Percentiles rank a stretch among this genome's conserved stretches.
phyloP scores from a whole-genome alignment of 768 basidiomycete species.

The Scleroderma bovista region DNA sequence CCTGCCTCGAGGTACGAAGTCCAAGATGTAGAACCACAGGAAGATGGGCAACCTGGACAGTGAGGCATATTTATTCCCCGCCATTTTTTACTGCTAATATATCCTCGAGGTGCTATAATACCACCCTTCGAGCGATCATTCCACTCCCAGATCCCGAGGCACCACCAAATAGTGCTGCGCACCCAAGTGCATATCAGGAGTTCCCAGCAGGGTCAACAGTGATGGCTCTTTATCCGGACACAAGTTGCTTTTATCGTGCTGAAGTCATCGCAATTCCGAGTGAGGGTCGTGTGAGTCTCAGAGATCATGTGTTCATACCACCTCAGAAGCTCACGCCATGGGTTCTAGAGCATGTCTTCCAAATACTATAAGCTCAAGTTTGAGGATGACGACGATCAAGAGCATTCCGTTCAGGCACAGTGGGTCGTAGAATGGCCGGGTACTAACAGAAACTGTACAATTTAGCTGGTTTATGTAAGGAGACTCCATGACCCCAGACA shows the following conservation, averaged over 20 bases:
- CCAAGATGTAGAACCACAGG: slow-evolving; percentile 79
- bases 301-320: neutral
- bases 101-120: slow-evolving; percentile 52
- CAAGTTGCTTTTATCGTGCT: slow-evolving; percentile 86
- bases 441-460: too few species aligned
- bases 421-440: slow-evolving; percentile 82
- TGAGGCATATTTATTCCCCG: slow-evolving; percentile 15
- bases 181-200: slow-evolving; percentile 65
- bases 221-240: slow-evolving; percentile 87
- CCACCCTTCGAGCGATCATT: slow-evolving; percentile 66
- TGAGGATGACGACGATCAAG: slow-evolving; percentile 84
- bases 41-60: slow-evolving; percentile 68
- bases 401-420: slow-evolving; percentile 68
- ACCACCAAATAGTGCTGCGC: slow-evolving; percentile 49
- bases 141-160: slow-evolving; percentile 75
- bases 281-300: slow-evolving; percentile 38
- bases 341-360: slow-evolving; percentile 27
- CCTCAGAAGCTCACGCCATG: neutral
- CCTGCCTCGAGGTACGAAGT: slow-evolving; percentile 63
- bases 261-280: slow-evolving; percentile 70
- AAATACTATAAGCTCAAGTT: slow-evolving; percentile 79
- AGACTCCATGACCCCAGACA: neutral
- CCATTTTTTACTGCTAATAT: neutral
- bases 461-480: neutral
- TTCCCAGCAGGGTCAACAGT: slow-evolving; percentile 70